Evolutionary conservation across 2,329 filamentous ascomycete genomes (phyloP).

Genomic region (Pseudocercospora fuligena): DNA sequence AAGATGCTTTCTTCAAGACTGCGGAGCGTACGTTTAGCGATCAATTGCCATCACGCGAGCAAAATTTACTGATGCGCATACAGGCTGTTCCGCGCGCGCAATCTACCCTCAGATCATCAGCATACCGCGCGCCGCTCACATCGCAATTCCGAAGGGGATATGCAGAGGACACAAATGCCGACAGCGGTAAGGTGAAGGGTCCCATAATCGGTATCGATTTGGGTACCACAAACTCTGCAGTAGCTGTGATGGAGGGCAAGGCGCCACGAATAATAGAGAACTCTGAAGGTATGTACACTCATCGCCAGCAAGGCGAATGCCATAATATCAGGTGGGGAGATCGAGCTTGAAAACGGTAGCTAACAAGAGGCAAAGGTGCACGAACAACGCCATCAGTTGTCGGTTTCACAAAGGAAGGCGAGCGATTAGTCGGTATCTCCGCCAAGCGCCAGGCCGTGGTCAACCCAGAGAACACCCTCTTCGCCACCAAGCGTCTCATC

Average conservation of each 20-base stretch:
- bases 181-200: slow-evolving; percentile 85
- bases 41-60: slow-evolving; percentile 36
- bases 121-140: slow-evolving; percentile 67
- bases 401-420: slow-evolving; percentile 91
- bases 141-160: slow-evolving; percentile 75
- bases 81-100: slow-evolving; percentile 43
- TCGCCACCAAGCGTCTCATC: slow-evolving; percentile 98
- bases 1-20: slow-evolving; percentile 43
- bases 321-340: slow-evolving; percentile 11
- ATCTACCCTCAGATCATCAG: slow-evolving; percentile 43
- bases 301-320: too few relatives aligned
- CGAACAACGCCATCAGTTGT: slow-evolving; percentile 93
- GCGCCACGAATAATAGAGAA: slow-evolving; percentile 96
- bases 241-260: slow-evolving; percentile 98
- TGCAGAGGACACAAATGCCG: slow-evolving; percentile 55
- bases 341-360: slow-evolving; percentile 15
- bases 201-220: slow-evolving; percentile 98
- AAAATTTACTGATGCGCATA: slow-evolving; percentile 28
- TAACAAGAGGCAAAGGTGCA: slow-evolving; percentile 62
- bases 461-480: slow-evolving; percentile 97
- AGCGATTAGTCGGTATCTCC: slow-evolving; percentile 94
- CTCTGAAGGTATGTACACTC: slow-evolving; percentile 72
- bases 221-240: slow-evolving; percentile 96
- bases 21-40: slow-evolving; percentile 40
- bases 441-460: slow-evolving; percentile 98